Evolutionary conservation across 768 basidiomycete species (phyloP).

Genomic region (Lactarius psammicola): DNA sequence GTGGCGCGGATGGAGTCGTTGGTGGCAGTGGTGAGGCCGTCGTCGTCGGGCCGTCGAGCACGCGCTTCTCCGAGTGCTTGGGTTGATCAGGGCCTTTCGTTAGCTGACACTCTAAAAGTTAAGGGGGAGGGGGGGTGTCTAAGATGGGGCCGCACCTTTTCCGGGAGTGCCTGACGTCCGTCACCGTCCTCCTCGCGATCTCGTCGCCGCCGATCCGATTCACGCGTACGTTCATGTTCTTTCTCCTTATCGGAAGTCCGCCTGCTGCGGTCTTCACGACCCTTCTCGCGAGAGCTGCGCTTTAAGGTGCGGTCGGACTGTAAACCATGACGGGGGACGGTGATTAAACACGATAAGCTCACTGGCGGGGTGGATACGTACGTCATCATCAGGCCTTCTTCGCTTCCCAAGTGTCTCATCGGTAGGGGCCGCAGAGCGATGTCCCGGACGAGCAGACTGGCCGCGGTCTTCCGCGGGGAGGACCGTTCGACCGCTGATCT

Average conservation of each 20-base stretch:
- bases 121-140: neutral
- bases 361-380: slow-evolving; percentile 38
- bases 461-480: slow-evolving; percentile 52
- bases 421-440: slow-evolving; percentile 45
- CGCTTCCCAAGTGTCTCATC: slow-evolving; percentile 77
- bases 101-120: neutral
- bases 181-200: slow-evolving; percentile 63
- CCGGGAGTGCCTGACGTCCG: slow-evolving; percentile 45
- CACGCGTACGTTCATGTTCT: slow-evolving; percentile 58
- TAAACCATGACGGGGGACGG: neutral
- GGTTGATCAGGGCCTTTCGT: neutral
- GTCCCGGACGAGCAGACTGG: slow-evolving; percentile 58
- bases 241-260: slow-evolving; percentile 66
- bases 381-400: slow-evolving; percentile 73
- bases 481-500: slow-evolving; percentile 39
- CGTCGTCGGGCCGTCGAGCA: slow-evolving; percentile 47
- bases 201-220: slow-evolving; percentile 63
- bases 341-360: neutral
- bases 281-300: slow-evolving; percentile 75
- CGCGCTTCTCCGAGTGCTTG: slow-evolving; percentile 50
- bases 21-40: slow-evolving; percentile 45
- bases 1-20: slow-evolving; percentile 64
- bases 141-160: slow-evolving; percentile 48
- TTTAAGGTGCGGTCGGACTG: slow-evolving; percentile 77
- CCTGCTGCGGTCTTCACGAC: slow-evolving; percentile 69